Base-by-base conservation (phyloP, 108 stramenopile genomes). In the Schizochytrium sp. region DNA sequence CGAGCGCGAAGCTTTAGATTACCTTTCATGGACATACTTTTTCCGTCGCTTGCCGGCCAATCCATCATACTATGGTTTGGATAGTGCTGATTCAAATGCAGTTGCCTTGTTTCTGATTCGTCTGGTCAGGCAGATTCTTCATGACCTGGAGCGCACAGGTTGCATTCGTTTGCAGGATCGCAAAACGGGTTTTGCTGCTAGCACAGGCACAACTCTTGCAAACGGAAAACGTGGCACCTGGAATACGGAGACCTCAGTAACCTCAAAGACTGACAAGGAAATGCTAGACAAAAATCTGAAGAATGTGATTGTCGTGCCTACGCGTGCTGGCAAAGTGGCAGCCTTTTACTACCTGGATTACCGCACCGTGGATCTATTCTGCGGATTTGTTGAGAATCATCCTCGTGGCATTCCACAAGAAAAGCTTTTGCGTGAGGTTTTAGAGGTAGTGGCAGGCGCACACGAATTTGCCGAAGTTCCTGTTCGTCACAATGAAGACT, bases 401-500 rank as follows among this genome's bases (percentile, higher is more conserved):
- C 55, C 10, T 47, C 19, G 72, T 57, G 87, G 87, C 13, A 56
- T 49, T 41, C 69, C 89, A 45, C 56, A 91, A 88, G 88, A 59
- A 47, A 44, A 58, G 61, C 88, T 95, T 5, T 64, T 95, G 28
- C 95, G 95, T 41, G 93, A 93, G 92, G 89, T 97, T 19, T 64
- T 98, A 4, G 93, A 94, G 61, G 72, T 93, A 47, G 89, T 99
- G 5, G 94, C 93, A 42, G 92, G 89, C 44, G 97, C 98, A 8
- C 93, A 95, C 89, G 99, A 99, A 90, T 98, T 97, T 83, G 93
- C 95, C 89, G 98, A 99, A 90, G 91, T 98, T 13, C 99, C 99
- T 12, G 98, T 99, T 72, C 94, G 99, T 17, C 99, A 99, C 94
- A 99, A 98, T 89, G 98, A 99, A 89, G 99, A 99, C 87, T 87